These are phyloP conservation scores for Naganishia antarctica DNA, from an alignment of 768 basidiomycete genomes.

Conservation along the genomic window DNA sequence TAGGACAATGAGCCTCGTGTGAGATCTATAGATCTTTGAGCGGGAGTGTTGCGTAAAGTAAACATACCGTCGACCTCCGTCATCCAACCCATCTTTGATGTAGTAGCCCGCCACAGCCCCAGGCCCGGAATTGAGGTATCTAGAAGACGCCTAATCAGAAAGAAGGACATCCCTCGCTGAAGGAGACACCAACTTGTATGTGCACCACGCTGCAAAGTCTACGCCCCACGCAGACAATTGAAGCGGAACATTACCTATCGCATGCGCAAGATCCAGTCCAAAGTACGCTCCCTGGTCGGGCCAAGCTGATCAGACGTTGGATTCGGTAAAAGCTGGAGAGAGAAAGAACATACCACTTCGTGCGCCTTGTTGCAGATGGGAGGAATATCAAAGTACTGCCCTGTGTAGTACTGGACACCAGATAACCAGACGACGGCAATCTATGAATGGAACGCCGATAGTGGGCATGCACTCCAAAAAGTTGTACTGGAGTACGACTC, in stretches of 20 bases:
- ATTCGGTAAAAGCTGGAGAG: background rate
- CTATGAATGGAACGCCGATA: slow-evolving; percentile 46
- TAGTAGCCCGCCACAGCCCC: slow-evolving; percentile 93
- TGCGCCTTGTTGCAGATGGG: slow-evolving; percentile 77
- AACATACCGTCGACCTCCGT: slow-evolving; percentile 42
- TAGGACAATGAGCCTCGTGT: slow-evolving; percentile 42
- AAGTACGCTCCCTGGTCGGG: slow-evolving; percentile 73
- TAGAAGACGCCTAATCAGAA: background rate
- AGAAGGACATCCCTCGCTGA: background rate
- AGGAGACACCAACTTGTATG: slow-evolving; percentile 60
- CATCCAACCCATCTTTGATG: slow-evolving; percentile 39
- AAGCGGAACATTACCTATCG: slow-evolving; percentile 85
- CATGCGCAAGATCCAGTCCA: slow-evolving; percentile 96
- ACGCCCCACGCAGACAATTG: slow-evolving; percentile 86
- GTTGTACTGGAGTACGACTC: background rate
- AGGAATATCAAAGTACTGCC: slow-evolving; percentile 86
- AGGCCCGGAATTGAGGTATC: slow-evolving; percentile 92
- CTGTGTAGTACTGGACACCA: slow-evolving; percentile 95
- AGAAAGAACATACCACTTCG: slow-evolving; percentile 59
- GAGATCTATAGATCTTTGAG: background rate
- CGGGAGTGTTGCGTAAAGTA: slow-evolving; percentile 23
- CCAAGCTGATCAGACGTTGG: no score
- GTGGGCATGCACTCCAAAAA: slow-evolving; percentile 29
- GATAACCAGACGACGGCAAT: slow-evolving; percentile 90
- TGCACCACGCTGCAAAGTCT: slow-evolving; percentile 98